Evolutionary conservation across 1,139 yeast genomes (phyloP).

Genomic region (Pichia sp.): DNA sequence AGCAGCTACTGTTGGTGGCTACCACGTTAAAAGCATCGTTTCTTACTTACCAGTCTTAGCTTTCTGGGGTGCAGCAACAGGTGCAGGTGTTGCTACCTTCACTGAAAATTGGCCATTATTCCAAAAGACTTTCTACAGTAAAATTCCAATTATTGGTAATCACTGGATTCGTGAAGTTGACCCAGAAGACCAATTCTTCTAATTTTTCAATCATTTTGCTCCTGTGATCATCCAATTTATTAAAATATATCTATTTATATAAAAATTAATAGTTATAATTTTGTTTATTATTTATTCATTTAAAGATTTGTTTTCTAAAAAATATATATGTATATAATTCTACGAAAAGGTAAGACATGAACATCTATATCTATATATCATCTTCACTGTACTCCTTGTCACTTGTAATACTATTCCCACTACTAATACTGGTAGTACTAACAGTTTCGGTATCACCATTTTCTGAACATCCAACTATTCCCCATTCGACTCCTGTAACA

Average conservation of each 20-base stretch:
- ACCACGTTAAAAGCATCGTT: conserved; percentile 15
- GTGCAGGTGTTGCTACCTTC: conserved; percentile 66
- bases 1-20: conserved; percentile 21
- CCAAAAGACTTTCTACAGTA: conserved; percentile 70
- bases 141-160: conserved; percentile 72
- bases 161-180: conserved; percentile 73
- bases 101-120: conserved; percentile 91
- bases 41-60: conserved; percentile 32
- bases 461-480: conserved; percentile 61
- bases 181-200: conserved; percentile 62
- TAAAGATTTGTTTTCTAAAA: not conserved
- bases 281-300: not conserved
- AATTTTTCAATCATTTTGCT: too few relatives aligned
- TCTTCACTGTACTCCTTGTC: conserved; percentile 4
- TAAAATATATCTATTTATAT: too few relatives aligned
- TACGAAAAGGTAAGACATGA: too few relatives aligned
- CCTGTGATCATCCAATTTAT: not conserved
- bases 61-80: conserved; percentile 85
- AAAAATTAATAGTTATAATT: too few relatives aligned
- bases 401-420: not conserved
- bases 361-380: not conserved
- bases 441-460: conserved; percentile 9
- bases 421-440: conserved; percentile 7
- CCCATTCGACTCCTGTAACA: conserved; percentile 88
- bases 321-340: not conserved